Percentiles rank a stretch among this genome's conserved stretches.
Evolutionary conservation across 129 eudicot genomes (phyloP).

Genomic region (Tagetes erecta): DNA sequence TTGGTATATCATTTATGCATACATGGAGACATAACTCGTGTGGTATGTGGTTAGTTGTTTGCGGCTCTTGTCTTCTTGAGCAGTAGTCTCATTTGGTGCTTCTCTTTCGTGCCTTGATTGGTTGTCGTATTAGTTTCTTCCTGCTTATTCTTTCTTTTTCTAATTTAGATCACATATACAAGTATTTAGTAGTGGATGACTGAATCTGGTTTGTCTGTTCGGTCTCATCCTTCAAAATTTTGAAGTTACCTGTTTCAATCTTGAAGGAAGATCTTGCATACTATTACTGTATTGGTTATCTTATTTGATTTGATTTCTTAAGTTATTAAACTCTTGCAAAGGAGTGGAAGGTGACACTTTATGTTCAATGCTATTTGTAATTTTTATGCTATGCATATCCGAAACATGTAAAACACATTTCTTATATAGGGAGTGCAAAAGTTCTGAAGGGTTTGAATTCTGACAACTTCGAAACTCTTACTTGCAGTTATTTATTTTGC

Average conservation of each 20-base stretch:
- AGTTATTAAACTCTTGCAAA: neutral
- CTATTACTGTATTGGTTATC: neutral
- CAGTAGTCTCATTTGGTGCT: neutral
- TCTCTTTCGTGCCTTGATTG: neutral
- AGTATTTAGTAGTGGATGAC: neutral
- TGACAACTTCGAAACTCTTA: neutral
- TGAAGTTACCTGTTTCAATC: neutral
- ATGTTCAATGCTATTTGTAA: conserved; percentile 2
- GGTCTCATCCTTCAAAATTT: neutral
- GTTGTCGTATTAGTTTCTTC: neutral
- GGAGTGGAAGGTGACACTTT: neutral
- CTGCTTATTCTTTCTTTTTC: neutral
- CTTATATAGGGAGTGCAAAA: neutral
- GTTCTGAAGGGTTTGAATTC: neutral
- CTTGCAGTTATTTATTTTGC: neutral
- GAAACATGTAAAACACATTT: neutral
- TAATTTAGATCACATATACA: neutral
- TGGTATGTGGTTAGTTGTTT: conserved; percentile 12
- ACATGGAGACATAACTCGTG: neutral
- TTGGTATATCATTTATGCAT: neutral
- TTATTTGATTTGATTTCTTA: neutral
- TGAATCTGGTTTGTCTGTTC: neutral
- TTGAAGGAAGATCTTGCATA: neutral
- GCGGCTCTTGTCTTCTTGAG: conserved; percentile 6
- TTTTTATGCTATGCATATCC: neutral